These are phyloP conservation scores for Entrophospora sp. DNA, from an alignment of 192 early-diverging fungal species.

Conservation along the genomic window DNA sequence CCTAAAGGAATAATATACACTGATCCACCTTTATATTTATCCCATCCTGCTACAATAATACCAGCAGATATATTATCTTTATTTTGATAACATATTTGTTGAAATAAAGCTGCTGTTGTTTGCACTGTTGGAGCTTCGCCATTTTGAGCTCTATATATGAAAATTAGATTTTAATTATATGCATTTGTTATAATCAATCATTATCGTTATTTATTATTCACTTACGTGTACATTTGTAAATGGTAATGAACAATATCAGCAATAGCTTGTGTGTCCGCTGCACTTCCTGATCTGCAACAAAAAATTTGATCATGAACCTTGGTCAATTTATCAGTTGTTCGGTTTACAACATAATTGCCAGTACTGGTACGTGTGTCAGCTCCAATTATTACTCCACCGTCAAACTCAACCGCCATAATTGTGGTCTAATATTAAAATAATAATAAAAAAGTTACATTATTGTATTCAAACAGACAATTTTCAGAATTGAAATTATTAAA, in stretches of 20 bases:
- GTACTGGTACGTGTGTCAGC: constrained; percentile 96
- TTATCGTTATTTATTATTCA: background rate
- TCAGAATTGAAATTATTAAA: background rate
- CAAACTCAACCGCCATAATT: constrained; percentile 89
- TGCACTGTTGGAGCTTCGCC: constrained; percentile 75
- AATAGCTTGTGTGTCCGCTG: constrained; percentile 97
- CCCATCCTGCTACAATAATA: constrained; percentile 98
- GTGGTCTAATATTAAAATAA: constrained; percentile 60
- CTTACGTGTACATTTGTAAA: constrained; percentile 82
- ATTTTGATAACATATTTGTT: constrained; percentile 90
- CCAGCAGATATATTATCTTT: constrained; percentile 81
- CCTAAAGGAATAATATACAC: constrained; percentile 90
- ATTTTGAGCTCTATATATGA: constrained; percentile 61
- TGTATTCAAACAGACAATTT: background rate
- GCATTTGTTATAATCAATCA: background rate
- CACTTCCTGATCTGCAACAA: constrained; percentile 95
- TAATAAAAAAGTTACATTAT: background rate
- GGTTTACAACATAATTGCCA: constrained; percentile 92
- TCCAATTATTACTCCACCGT: constrained; percentile 89
- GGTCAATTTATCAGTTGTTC: constrained; percentile 98
- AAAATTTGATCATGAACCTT: constrained; percentile 91
- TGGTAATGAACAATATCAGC: constrained; percentile 98
- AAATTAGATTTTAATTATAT: background rate
- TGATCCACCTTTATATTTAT: constrained; percentile 76
- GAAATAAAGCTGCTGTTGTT: constrained; percentile 85